phyloP scores from a whole-genome alignment of 176 grass and related monocot species.

The Hyparrhenia diplandra region DNA sequence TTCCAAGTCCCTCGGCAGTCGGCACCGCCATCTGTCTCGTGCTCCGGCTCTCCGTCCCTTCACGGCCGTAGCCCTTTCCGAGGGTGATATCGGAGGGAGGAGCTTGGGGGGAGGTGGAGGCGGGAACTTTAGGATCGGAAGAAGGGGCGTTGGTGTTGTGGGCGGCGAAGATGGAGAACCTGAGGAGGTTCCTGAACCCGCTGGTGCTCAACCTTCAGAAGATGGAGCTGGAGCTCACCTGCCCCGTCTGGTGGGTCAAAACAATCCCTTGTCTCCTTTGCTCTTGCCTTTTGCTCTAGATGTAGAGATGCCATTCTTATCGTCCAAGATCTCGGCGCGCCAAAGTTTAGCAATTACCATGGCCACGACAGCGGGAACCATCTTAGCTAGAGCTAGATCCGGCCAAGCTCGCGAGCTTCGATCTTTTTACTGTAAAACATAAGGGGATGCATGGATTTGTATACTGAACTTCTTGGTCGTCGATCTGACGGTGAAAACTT shows the following conservation, averaged over 20 bases:
- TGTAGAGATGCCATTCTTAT: background rate
- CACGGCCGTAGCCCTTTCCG: too few species aligned
- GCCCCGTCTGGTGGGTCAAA: slow-evolving; percentile 67
- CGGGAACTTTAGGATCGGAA: background rate
- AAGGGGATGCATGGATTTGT: background rate
- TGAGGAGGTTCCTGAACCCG: slow-evolving; percentile 85
- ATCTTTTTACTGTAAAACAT: background rate
- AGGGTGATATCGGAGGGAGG: background rate
- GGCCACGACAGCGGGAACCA: background rate
- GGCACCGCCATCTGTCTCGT: background rate
- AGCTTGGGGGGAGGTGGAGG: background rate
- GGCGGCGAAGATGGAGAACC: slow-evolving; percentile 37
- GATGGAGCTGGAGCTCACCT: slow-evolving; percentile 98
- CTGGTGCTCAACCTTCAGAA: slow-evolving; percentile 89
- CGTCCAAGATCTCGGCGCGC: background rate
- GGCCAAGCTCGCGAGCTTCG: background rate
- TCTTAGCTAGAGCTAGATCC: background rate
- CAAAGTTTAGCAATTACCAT: background rate
- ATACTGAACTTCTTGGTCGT: background rate
- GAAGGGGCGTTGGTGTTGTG: slow-evolving; percentile 8
- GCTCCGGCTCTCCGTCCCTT: background rate
- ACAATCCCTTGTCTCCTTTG: background rate
- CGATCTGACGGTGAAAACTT: background rate
- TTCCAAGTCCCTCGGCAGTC: background rate
- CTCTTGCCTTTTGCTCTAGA: background rate